phyloP scores from a whole-genome alignment of 116 monocot species.

The Dioscorea cayenensis region DNA sequence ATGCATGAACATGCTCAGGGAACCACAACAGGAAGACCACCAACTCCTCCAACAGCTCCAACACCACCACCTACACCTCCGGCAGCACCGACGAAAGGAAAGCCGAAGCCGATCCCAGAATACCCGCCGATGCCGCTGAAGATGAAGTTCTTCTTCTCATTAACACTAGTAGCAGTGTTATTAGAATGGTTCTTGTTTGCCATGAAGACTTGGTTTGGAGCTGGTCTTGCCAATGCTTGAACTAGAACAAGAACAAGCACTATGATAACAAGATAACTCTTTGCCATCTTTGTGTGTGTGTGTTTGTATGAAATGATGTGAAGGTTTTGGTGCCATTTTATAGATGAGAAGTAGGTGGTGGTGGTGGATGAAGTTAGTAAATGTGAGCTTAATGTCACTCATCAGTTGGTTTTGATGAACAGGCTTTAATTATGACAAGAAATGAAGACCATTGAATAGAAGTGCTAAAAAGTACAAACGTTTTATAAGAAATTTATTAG shows the following conservation, averaged over 20 bases:
- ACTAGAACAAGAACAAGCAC: not conserved
- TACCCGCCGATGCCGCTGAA: conserved; percentile 25
- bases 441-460: too few relatives aligned
- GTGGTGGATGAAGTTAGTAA: not conserved
- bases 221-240: not conserved
- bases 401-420: too few relatives aligned
- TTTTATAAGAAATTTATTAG: too few relatives aligned
- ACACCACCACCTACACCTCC: conserved; percentile 3
- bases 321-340: not conserved
- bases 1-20: not conserved
- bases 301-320: too few relatives aligned
- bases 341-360: not conserved
- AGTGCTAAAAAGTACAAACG: too few relatives aligned
- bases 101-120: conserved; percentile 16
- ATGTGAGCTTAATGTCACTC: not conserved
- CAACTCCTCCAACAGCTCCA: not conserved
- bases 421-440: too few relatives aligned
- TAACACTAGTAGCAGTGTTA: not conserved
- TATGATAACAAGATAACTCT: not conserved
- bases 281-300: conserved; percentile 6
- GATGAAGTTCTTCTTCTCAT: conserved; percentile 21
- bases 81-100: not conserved
- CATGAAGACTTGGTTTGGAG: not conserved
- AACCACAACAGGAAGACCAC: conserved; percentile 2
- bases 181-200: not conserved